Evolutionary conservation across 305 asterid genomes (phyloP).

Genomic region (Fraxinus ornus): DNA sequence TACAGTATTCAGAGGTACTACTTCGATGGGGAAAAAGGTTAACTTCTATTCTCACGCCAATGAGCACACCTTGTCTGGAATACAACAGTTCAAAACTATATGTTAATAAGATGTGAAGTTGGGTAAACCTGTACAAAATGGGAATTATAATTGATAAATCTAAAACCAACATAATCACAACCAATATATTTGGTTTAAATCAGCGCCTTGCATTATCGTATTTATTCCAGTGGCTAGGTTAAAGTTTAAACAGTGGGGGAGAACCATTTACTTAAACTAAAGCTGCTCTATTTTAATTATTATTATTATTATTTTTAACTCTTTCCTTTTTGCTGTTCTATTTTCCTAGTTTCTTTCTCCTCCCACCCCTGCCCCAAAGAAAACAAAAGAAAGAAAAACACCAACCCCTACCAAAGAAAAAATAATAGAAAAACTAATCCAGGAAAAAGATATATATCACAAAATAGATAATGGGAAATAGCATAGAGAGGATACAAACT

Average conservation of each 20-base stretch:
- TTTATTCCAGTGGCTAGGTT: not conserved
- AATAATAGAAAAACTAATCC: not conserved
- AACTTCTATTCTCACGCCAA: conserved; percentile 42
- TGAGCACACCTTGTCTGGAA: conserved; percentile 78
- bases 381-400: not conserved
- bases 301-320: not conserved
- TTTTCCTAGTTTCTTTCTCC: not conserved
- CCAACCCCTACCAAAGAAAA: not conserved
- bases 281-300: not conserved
- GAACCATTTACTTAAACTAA: not conserved
- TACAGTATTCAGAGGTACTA: not conserved
- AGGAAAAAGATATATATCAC: not conserved
- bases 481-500: not conserved
- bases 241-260: not conserved
- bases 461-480: not conserved
- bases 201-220: not conserved
- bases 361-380: not conserved
- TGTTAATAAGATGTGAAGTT: not conserved
- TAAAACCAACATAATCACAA: not conserved
- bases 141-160: not conserved
- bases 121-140: not conserved
- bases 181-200: not conserved
- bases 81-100: conserved; percentile 17
- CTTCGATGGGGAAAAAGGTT: not conserved
- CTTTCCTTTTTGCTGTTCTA: not conserved